Base-by-base conservation (phyloP, 2,329 filamentous ascomycete genomes). In the Cladosporium sp. region DNA sequence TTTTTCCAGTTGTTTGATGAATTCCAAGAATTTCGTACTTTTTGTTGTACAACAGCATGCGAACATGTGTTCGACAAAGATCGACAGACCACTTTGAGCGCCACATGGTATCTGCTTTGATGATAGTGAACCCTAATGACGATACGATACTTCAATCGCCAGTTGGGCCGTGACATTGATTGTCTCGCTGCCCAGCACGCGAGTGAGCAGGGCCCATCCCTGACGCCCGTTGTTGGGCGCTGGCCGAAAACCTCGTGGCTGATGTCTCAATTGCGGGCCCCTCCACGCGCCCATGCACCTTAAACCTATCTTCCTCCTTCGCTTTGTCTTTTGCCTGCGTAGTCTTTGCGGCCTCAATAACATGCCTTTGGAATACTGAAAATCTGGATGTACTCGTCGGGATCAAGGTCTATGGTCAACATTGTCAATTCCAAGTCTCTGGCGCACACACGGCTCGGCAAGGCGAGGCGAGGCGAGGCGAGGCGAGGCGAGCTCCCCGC, bases 111-210 rank as follows among this genome's bases (percentile, higher is more conserved):
- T 30, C 43, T 28, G 43, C 43, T 54, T 25, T 14, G 25, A 2
- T 25, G 3, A 30, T 17, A 9, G 19, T 20, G 34, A 37, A 37
- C 19, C 36, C 49, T 51, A 49, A 49, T 12, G 43, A 30, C 43
- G 14, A 17, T 5, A 40, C 17, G 38, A 25, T 25, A 25, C 25
- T 25, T 6, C 25, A 43, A 22, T 20, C 30, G 34, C 22, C 49
- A 51, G 51, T 54, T 20, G 51, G 51, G 51, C 51, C 25, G 25
- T 25, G 47, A 37, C 22, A 55, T 25, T 25, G 3, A 25, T 25
- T 55, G 51, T 56, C 54, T 56, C 40, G 54, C 20, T 30, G 54
- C 54, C 54, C 54, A 56, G 54, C 54, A 28, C 30, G 5, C 47
- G 30, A 22, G 22, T 22, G 25, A 20, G 43, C 43, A 47, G 25